Conservation (phyloP, 2,329 filamentous ascomycete species). For the Phyllosticta citribraziliensis region DNA sequence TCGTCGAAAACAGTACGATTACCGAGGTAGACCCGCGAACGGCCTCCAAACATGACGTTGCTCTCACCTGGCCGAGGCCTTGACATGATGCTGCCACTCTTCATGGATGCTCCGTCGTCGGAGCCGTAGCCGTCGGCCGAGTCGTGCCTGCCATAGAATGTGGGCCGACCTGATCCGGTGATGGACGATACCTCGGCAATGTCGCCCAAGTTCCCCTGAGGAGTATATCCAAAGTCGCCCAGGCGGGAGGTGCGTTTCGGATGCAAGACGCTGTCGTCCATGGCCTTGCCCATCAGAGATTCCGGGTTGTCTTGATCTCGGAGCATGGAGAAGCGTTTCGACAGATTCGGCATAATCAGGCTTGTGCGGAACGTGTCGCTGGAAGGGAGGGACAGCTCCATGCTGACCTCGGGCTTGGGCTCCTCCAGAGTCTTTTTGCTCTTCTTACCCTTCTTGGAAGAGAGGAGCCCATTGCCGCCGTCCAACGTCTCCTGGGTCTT, state of each 20-base stretch:
- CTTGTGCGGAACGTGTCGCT: constrained; percentile 91
- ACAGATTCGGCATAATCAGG: constrained; percentile 88
- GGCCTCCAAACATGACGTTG: constrained; percentile 86
- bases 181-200: constrained; percentile 89
- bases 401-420: constrained; percentile 58
- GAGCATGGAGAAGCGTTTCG: constrained; percentile 92
- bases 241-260: constrained; percentile 73
- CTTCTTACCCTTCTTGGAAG: constrained; percentile 41
- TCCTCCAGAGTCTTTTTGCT: constrained; percentile 40
- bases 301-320: constrained; percentile 87
- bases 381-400: constrained; percentile 64
- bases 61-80: constrained; percentile 75
- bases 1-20: constrained; percentile 73
- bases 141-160: constrained; percentile 29
- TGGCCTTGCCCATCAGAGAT: constrained; percentile 84
- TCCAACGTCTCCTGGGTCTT: constrained; percentile 51
- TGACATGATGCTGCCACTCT: constrained; percentile 66
- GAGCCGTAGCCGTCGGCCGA: constrained; percentile 48
- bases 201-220: constrained; percentile 53
- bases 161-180: constrained; percentile 40
- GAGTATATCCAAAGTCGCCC: constrained; percentile 57
- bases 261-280: constrained; percentile 84
- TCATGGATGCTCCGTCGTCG: constrained; percentile 56
- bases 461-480: constrained; percentile 5
- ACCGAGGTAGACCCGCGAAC: constrained; percentile 87